Evolutionary conservation across 2,329 filamentous ascomycete genomes (phyloP), one percentile per base, ranked within the genome.

Genomic region (Coniochaeta pulveracea): DNA sequence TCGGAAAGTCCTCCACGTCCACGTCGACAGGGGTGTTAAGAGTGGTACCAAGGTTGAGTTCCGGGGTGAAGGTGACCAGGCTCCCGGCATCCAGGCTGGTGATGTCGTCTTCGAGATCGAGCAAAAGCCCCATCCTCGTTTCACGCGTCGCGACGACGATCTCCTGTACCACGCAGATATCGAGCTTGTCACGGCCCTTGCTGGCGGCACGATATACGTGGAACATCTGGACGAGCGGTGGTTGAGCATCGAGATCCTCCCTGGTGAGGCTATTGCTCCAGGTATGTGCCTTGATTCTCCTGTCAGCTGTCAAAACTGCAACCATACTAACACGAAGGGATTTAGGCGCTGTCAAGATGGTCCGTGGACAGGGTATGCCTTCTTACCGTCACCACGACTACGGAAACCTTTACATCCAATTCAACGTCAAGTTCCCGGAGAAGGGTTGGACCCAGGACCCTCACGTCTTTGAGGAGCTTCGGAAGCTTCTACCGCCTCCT

Each of bases 31-130:
- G 54, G 91, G 91, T 62, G 86, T 98, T 42, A 80, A 81, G 60
- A 88, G 76, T 54, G 91, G 91, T 41, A 89, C 89, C 61, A 93
- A 93, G 70, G 85, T 98, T 45, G 88, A 95, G 56, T 98, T 96
- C 71, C 78, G 82, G 37, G 91, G 91, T 37, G 91, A 98, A 58
- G 91, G 91, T 61, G 91, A 98, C 56, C 91, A 96, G 57, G 78
- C 88, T 37, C 91, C 91, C 14, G 89, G 88, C 43, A 83, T 93
- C 34, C 75, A 93, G 55, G 83, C 91, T 11, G 91, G 93, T 44
- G 93, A 98, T 54, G 91, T 98, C 37, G 82, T 95, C 41, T 98
- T 98, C 55, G 88, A 96, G 65, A 96, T 98, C 44, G 89, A 96
- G 62, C 86, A 96, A 70, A 98, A 98, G 74, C 88, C 88, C n/a